Evolutionary conservation across 768 basidiomycete species (phyloP).

Genomic region (Hypholoma sublateritium): DNA sequence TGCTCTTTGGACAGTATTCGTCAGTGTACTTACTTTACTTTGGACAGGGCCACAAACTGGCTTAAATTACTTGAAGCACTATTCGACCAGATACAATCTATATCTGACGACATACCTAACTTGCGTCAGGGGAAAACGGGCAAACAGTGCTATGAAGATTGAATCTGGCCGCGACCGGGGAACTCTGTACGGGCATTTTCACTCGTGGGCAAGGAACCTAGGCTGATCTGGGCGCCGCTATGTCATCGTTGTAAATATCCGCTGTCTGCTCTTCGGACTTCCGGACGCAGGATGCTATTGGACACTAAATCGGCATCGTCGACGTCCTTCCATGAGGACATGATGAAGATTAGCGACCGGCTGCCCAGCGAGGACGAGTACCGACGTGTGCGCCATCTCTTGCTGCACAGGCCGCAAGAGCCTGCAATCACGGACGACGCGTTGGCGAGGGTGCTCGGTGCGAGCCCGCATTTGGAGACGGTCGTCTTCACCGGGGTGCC

Average conservation of each 20-base stretch:
- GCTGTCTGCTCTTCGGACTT: background rate
- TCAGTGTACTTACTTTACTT: no score
- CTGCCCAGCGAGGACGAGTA: conserved; percentile 62
- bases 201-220: conserved; percentile 21
- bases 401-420: conserved; percentile 43
- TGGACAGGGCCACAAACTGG: no score
- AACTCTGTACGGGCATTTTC: conserved; percentile 5
- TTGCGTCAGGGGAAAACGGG: no score
- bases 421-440: conserved; percentile 52
- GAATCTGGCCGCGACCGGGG: background rate
- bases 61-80: no score
- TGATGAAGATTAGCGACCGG: conserved; percentile 59
- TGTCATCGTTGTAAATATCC: background rate
- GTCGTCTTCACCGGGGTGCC: conserved; percentile 68
- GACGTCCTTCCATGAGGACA: conserved; percentile 49
- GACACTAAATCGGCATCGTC: conserved; percentile 28
- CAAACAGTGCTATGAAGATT: background rate
- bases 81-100: no score
- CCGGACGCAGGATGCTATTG: conserved; percentile 18
- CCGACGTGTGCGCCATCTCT: conserved; percentile 58
- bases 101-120: no score
- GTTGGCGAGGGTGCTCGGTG: conserved; percentile 53
- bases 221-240: conserved; percentile 25
- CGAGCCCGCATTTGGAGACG: conserved; percentile 67
- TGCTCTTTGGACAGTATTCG: background rate